Percentiles rank a stretch among this genome's conserved stretches.
Evolutionary conservation across 495 filamentous ascomycete species (phyloP).

Genomic region (Penicillium fimorum): DNA sequence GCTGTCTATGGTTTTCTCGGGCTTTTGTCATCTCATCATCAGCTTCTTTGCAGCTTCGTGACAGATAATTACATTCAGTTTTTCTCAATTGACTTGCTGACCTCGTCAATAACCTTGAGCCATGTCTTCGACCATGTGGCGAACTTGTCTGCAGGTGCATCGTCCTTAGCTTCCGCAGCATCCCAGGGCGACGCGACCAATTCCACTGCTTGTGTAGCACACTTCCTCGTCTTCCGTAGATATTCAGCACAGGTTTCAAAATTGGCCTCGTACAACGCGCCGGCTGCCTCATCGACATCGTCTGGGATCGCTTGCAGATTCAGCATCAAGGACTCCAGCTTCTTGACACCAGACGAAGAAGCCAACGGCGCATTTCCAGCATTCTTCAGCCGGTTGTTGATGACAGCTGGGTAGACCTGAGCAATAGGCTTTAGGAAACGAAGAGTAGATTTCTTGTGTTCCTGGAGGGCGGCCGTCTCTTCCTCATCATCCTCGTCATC

Average conservation of each 20-base stretch:
- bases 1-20: constrained; percentile 14
- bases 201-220: constrained; percentile 32
- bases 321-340: constrained; percentile 33
- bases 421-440: constrained; percentile 43
- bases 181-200: constrained; percentile 30
- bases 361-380: constrained; percentile 18
- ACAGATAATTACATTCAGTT: background rate
- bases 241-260: constrained; percentile 26
- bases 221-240: constrained; percentile 27
- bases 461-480: constrained; percentile 31
- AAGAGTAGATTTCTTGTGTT: constrained; percentile 38
- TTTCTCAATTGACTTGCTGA: constrained; percentile 33
- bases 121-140: constrained; percentile 48
- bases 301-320: constrained; percentile 42
- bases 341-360: constrained; percentile 16
- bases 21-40: constrained; percentile 6
- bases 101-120: constrained; percentile 47
- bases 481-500: constrained; percentile 29
- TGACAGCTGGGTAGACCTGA: constrained; percentile 43
- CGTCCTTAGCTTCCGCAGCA: constrained; percentile 7
- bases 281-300: constrained; percentile 49
- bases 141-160: constrained; percentile 44
- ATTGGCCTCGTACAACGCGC: constrained; percentile 47
- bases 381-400: constrained; percentile 38
- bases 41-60: background rate